Base-by-base conservation (phyloP, 1,139 yeast genomes). In the Pichiaceae sp. region DNA sequence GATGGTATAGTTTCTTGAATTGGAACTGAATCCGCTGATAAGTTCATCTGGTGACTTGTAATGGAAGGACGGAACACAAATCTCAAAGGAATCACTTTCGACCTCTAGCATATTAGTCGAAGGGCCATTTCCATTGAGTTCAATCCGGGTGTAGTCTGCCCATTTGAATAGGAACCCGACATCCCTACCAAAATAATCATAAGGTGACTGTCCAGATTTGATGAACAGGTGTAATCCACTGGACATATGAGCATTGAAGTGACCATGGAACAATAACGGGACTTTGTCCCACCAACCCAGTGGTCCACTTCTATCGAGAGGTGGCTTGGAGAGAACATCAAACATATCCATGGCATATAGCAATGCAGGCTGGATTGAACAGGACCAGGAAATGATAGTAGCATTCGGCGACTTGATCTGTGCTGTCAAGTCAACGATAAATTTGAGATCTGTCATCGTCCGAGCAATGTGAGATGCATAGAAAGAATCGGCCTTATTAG, bases 251-350 rank as follows among this genome's bases (percentile, higher is more conserved):
- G 59, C 56, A 2, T 46, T 56, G 43, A 68, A 67, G 29, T 52
- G 62, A 1, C 77, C 77, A 49, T 73, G 80, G 46, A 73, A 50
- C 4, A 72, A 53, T 20, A 67, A 56, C 30, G 72, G 59, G 37
- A 74, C 42, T 47, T 74, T 74, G 50, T 75, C 81, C 81, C 81
- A 75, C 43, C 73, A 70, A 15, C 80, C 80, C 12, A 75, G 47
- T 45, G 70, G 70, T 7, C 62, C 53, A 3, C 77, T 71, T 2
- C 70, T 70, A 48, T 75, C 81, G 17, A 75, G 56, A 0, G 80
- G 79, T 1, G 81, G 78, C 45, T 74, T 75, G 0, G 78, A 72
- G 38, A 73, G 66, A 38, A 66, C 70, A 51, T 75, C 81, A 46
- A 74, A 66, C 42, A 72, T 69, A 32, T 69, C 55, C 70, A 73